Evolutionary conservation across 2,329 filamentous ascomycete genomes (phyloP).

Genomic region (Aquanectria penicillioides): DNA sequence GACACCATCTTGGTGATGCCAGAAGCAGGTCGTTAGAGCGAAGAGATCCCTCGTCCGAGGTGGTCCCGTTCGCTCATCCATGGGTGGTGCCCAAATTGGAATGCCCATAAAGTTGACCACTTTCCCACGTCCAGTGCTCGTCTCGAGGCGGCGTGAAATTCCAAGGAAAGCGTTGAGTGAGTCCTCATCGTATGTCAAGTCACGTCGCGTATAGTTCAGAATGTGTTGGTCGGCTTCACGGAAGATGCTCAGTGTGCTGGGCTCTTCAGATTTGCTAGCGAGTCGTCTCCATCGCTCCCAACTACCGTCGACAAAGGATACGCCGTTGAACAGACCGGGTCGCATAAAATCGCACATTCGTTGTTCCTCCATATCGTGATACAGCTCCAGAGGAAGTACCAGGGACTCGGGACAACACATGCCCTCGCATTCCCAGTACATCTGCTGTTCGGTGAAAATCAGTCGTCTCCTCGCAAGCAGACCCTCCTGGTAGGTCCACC

Average conservation of each 20-base stretch:
- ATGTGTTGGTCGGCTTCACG: slow-evolving; percentile 48
- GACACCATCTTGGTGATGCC: slow-evolving; percentile 46
- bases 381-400: slow-evolving; percentile 44
- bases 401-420: slow-evolving; percentile 51
- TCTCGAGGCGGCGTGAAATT: slow-evolving; percentile 44
- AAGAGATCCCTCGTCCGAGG: slow-evolving; percentile 47
- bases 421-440: slow-evolving; percentile 52
- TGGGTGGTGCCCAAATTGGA: slow-evolving; percentile 44
- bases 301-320: slow-evolving; percentile 48
- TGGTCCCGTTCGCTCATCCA: slow-evolving; percentile 27
- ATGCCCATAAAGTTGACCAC: slow-evolving; percentile 46
- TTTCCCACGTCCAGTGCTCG: slow-evolving; percentile 43
- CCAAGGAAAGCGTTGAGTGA: slow-evolving; percentile 47
- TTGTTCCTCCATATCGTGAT: slow-evolving; percentile 46
- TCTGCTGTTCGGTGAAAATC: slow-evolving; percentile 51
- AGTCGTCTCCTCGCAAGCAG: slow-evolving; percentile 49
- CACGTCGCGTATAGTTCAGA: slow-evolving; percentile 43
- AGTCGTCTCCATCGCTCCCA: slow-evolving; percentile 49
- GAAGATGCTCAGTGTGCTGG: slow-evolving; percentile 49
- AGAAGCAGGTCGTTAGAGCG: slow-evolving; percentile 48
- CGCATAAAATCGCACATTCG: slow-evolving; percentile 50
- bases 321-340: slow-evolving; percentile 47
- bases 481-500: slow-evolving; percentile 54
- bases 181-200: slow-evolving; percentile 45
- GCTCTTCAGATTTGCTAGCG: slow-evolving; percentile 39